Evolutionary conservation across 176 grass and related monocot species (phyloP), one percentile per base, ranked within the genome.

Genomic region (Avena atlantica): DNA sequence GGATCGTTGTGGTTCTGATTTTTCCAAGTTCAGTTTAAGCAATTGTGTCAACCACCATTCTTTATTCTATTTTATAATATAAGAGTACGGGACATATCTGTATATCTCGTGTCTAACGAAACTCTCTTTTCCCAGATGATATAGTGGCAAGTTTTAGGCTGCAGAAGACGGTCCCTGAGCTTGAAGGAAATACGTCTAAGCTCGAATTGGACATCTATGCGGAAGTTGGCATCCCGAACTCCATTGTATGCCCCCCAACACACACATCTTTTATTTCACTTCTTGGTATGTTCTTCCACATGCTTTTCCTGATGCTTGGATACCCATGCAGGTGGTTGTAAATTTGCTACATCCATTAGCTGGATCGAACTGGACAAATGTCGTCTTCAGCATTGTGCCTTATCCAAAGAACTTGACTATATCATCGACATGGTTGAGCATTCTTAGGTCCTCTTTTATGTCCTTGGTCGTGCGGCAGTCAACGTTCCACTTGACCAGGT

Each of bases 121-220:
- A 34, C 52, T 63, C 36, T 87, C 21, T 86, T 74, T 78, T 83
- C 85, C 48, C 97, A 96, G 97, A 86, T 94, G 97, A 85, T 86
- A 93, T 99, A 81, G 62, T 90, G 64, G 97, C 97, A 17, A 96
- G 97, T 80, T 99, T 99, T 76, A 96, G 89, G 81, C 87, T 99
- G 67, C 85, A 87, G 45, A 99, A 92, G 90, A 88, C 87, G 5
- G 87, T 90, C 52, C 51, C 89, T 4, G 76, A 91, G 86, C 66
- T 99, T 57, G 77, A 44, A 78, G 88, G 82, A 83, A 99, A 94
- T 63, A 83, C 77, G 62, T 89, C 83, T 31, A 91, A 86, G 83
- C 94, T 99, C 12, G 92, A 79, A 89, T 80, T 93, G 83, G 97
- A 99, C 78, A 99, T 99, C 12, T 99, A 93, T 47, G 90, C 87